Evolutionary conservation across 129 eudicot genomes (phyloP).

Genomic region (sunflower (Helianthus annuus)): DNA sequence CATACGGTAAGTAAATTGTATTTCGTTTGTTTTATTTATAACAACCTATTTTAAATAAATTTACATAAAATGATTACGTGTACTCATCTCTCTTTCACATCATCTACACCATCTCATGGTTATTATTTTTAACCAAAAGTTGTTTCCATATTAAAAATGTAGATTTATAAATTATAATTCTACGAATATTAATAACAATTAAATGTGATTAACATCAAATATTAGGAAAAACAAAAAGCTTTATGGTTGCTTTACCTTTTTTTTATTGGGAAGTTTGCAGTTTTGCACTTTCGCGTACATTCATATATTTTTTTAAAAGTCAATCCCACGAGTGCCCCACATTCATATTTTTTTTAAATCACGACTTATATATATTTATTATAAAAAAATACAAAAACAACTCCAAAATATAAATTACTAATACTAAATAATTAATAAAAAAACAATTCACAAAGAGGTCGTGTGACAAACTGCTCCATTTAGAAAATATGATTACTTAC

Average conservation of each 20-base stretch:
- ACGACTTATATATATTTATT: neutral
- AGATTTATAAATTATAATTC: too few relatives aligned
- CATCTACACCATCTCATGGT: too few relatives aligned
- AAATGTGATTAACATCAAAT: neutral
- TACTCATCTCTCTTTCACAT: too few relatives aligned
- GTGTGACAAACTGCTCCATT: constrained; percentile 23
- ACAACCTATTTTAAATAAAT: too few relatives aligned
- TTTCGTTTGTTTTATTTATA: too few relatives aligned
- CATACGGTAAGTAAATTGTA: too few relatives aligned
- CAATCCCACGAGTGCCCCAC: constrained; percentile 32
- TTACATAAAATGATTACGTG: too few relatives aligned
- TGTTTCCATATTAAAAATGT: too few relatives aligned
- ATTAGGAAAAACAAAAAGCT: neutral
- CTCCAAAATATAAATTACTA: neutral
- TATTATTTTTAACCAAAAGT: too few relatives aligned
- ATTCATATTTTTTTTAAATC: constrained; percentile 1
- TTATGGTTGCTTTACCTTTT: neutral
- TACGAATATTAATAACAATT: neutral
- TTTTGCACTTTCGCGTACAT: constrained; percentile 8
- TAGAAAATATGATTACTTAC: neutral
- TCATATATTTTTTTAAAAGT: constrained; percentile 21
- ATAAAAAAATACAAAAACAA: neutral
- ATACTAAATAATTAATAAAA: neutral
- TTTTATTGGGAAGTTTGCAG: neutral
- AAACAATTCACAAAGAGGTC: neutral